These are phyloP conservation scores for Mucor sp. DNA, from an alignment of 371 early-diverging fungal genomes.

Conservation along the genomic window DNA sequence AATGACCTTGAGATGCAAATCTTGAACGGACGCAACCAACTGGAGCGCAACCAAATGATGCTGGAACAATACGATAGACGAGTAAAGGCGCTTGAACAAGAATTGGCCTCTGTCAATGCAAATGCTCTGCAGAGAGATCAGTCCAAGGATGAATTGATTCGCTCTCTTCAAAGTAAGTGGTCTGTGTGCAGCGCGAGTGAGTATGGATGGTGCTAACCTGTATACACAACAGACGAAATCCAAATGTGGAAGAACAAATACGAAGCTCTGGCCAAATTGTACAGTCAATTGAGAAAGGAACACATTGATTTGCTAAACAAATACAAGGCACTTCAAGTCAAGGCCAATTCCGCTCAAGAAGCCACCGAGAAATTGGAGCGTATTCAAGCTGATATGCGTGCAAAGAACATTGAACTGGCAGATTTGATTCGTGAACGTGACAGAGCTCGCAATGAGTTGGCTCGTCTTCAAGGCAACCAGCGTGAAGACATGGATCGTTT, in stretches of 20 bases:
- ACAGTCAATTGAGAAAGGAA: conserved; percentile 94
- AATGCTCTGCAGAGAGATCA: conserved; percentile 70
- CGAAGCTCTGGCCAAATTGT: conserved; percentile 90
- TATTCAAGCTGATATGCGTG: conserved; percentile 76
- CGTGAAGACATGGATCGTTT: conserved; percentile 81
- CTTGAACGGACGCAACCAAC: conserved; percentile 72
- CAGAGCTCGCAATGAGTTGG: conserved; percentile 73
- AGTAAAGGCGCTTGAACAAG: conserved; percentile 78
- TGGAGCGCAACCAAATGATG: conserved; percentile 82
- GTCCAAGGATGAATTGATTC: conserved; percentile 75
- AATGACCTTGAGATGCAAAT: conserved; percentile 82
- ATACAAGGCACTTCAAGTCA: conserved; percentile 80
- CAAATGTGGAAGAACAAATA: conserved; percentile 91
- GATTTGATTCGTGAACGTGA: conserved; percentile 87
- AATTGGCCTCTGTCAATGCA: conserved; percentile 73
- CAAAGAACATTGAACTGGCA: conserved; percentile 81
- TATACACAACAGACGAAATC: conserved; percentile 56
- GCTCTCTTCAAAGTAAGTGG: conserved; percentile 71
- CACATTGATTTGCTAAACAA: conserved; percentile 91
- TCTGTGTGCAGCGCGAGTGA: neutral
- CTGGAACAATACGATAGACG: conserved; percentile 83
- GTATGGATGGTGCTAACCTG: neutral
- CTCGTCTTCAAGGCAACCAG: conserved; percentile 63
- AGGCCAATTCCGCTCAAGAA: conserved; percentile 80
- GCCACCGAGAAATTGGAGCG: conserved; percentile 74